These are phyloP conservation scores for Heimioporus sp. DNA, from an alignment of 768 basidiomycete genomes.

Conservation along the genomic window DNA sequence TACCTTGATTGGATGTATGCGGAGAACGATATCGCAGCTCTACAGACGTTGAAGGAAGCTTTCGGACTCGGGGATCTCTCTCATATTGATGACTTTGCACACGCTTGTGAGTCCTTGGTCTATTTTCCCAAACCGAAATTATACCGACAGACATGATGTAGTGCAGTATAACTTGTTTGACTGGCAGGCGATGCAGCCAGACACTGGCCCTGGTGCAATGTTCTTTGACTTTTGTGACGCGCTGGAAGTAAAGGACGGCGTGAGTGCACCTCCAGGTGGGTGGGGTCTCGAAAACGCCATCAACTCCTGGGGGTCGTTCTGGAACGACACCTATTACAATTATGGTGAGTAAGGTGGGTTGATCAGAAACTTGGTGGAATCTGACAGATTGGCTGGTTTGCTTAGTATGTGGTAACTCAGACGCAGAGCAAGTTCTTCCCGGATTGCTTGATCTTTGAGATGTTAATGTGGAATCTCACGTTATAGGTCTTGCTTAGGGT, in stretches of 20 bases:
- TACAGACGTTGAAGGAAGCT: slow-evolving; percentile 50
- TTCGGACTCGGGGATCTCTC: slow-evolving; percentile 58
- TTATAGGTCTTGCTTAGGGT: slow-evolving; percentile 38
- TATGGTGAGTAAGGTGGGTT: slow-evolving; percentile 36
- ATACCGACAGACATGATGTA: slow-evolving; percentile 27
- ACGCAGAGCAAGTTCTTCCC: slow-evolving; percentile 43
- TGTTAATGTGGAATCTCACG: slow-evolving; percentile 27
- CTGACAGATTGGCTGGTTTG: background rate
- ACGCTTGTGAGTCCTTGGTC: slow-evolving; percentile 37
- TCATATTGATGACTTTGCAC: slow-evolving; percentile 67
- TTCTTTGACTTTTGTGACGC: slow-evolving; percentile 43
- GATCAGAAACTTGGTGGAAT: too few relatives aligned
- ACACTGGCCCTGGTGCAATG: slow-evolving; percentile 36
- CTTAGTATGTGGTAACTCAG: slow-evolving; percentile 50
- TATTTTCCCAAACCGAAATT: background rate
- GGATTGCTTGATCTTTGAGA: background rate
- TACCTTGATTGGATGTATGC: slow-evolving; percentile 59
- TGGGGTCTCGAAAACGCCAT: slow-evolving; percentile 66
- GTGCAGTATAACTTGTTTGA: slow-evolving; percentile 56
- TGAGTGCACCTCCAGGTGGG: slow-evolving; percentile 43
- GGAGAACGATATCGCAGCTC: slow-evolving; percentile 42
- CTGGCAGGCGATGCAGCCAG: slow-evolving; percentile 63
- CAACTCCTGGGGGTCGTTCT: slow-evolving; percentile 58
- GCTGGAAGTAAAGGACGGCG: slow-evolving; percentile 37
- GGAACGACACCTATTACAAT: slow-evolving; percentile 48